phyloP scores from a whole-genome alignment of 768 basidiomycete genomes.

The Podaxis pistillaris region DNA sequence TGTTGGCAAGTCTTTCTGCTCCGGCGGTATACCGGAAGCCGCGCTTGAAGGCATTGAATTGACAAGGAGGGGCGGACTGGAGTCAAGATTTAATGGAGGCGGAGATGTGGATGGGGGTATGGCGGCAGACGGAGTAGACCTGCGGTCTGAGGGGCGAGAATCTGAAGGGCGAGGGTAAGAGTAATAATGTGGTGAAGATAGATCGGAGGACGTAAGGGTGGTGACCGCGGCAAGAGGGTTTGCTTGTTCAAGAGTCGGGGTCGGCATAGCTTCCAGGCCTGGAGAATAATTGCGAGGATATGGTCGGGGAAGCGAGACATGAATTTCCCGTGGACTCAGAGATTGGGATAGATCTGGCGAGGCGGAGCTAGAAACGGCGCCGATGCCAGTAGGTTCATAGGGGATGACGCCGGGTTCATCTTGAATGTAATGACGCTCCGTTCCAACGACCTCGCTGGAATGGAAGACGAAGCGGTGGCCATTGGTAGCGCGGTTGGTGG shows the following conservation, averaged over 20 bases:
- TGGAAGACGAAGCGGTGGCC: conserved; percentile 89
- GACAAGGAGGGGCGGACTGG: conserved; percentile 27
- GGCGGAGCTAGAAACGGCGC: not conserved
- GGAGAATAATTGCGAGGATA: conserved; percentile 28
- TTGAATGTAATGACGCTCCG: conserved; percentile 61
- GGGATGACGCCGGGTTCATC: conserved; percentile 64
- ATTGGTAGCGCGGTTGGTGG: conserved; percentile 71
- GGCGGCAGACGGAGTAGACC: conserved; percentile 13
- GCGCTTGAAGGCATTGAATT: conserved; percentile 25
- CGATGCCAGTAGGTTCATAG: conserved; percentile 29
- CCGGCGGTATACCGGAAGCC: conserved; percentile 16
- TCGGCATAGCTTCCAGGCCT: conserved; percentile 33
- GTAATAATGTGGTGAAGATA: conserved; percentile 13
- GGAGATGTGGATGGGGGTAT: conserved; percentile 15
- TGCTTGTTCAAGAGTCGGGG: conserved; percentile 38
- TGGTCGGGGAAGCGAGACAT: conserved; percentile 13
- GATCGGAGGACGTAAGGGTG: conserved; percentile 27
- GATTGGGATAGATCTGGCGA: conserved; percentile 3
- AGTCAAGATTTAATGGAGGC: conserved; percentile 16
- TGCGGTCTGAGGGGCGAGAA: conserved; percentile 18
- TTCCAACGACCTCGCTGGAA: conserved; percentile 60
- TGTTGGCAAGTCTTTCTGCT: conserved; percentile 38
- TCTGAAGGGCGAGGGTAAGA: conserved; percentile 20
- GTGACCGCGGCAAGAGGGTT: conserved; percentile 24
- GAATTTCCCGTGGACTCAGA: conserved; percentile 3